phyloP scores from a whole-genome alignment of 2,329 filamentous ascomycete species.

The Trichoderma gracile region DNA sequence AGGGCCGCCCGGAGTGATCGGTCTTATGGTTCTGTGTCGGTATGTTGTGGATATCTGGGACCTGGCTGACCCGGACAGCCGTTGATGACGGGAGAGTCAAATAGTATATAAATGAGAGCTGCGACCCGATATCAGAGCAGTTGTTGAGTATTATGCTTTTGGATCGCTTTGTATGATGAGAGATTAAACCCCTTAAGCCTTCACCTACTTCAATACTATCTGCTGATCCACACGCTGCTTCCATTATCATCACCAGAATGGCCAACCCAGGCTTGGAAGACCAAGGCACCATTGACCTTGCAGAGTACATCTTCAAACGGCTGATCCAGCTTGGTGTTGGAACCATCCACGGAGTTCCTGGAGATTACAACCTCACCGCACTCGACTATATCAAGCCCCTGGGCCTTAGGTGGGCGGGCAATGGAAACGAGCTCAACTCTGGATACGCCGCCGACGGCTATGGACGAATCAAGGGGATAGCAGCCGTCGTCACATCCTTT shows the following conservation, averaged over 20 bases:
- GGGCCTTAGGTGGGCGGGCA: constrained; percentile 50
- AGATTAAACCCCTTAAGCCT: not conserved
- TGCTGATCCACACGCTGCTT: too few species aligned
- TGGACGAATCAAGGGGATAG: constrained; percentile 53
- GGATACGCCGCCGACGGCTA: constrained; percentile 61
- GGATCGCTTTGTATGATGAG: not conserved
- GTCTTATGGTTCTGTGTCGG: not conserved
- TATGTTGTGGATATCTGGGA: not conserved
- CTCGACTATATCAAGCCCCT: constrained; percentile 42
- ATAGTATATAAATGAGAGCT: not conserved
- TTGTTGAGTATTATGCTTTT: not conserved
- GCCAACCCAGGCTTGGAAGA: not conserved
- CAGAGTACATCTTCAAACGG: constrained; percentile 58
- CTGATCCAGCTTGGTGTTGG: constrained; percentile 59
- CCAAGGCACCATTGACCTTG: constrained; percentile 11
- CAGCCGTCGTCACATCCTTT: constrained; percentile 58
- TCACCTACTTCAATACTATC: too few species aligned
- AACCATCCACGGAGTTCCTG: constrained; percentile 55
- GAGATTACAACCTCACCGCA: constrained; percentile 44
- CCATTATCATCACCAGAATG: not conserved
- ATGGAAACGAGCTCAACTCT: constrained; percentile 59
- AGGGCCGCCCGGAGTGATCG: constrained; percentile 10
- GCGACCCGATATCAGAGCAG: not conserved
- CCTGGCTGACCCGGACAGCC: constrained; percentile 12
- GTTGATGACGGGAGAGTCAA: not conserved